Evolutionary conservation across 371 early-diverging fungal genomes (phyloP).

Genomic region (Rhizomucor pusillus): DNA sequence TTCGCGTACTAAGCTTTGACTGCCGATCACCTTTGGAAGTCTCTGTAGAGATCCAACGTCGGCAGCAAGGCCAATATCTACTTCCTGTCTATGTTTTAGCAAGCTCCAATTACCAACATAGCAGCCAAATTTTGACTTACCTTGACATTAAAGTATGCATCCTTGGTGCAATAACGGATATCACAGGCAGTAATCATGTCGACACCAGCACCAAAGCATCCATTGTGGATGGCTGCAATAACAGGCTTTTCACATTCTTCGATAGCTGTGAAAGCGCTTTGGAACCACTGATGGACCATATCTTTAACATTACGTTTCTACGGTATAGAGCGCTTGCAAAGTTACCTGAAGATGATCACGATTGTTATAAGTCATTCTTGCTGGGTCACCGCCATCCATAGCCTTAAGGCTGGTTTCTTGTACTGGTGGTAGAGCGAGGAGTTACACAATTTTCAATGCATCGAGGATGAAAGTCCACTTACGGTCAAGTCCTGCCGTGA

Average conservation of each 20-base stretch:
- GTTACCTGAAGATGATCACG: constrained; percentile 42
- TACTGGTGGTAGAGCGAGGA: constrained; percentile 5
- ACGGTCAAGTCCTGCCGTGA: constrained; percentile 89
- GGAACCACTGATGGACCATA: constrained; percentile 38
- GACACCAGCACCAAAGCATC: constrained; percentile 89
- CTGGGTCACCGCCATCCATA: constrained; percentile 34
- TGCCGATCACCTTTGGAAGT: constrained; percentile 92
- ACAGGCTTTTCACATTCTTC: constrained; percentile 88
- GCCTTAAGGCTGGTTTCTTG: constrained; percentile 17
- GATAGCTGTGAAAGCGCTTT: constrained; percentile 70
- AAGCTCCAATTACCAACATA: background rate
- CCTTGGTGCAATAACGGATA: constrained; percentile 80
- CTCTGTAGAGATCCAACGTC: constrained; percentile 92
- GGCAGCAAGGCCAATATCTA: constrained; percentile 89
- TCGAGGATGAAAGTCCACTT: constrained; percentile 20
- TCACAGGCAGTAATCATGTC: constrained; percentile 91
- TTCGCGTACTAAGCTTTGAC: constrained; percentile 88
- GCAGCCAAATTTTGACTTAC: constrained; percentile 19
- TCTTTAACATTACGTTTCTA: constrained; percentile 13
- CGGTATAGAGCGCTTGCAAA: background rate
- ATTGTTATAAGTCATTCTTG: constrained; percentile 47
- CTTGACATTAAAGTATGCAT: constrained; percentile 83
- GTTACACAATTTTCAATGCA: too few species aligned
- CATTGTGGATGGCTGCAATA: constrained; percentile 83
- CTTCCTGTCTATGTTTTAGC: constrained; percentile 50